phyloP scores from a whole-genome alignment of 768 basidiomycete genomes.

The Agaricus sinodeliciosus region DNA sequence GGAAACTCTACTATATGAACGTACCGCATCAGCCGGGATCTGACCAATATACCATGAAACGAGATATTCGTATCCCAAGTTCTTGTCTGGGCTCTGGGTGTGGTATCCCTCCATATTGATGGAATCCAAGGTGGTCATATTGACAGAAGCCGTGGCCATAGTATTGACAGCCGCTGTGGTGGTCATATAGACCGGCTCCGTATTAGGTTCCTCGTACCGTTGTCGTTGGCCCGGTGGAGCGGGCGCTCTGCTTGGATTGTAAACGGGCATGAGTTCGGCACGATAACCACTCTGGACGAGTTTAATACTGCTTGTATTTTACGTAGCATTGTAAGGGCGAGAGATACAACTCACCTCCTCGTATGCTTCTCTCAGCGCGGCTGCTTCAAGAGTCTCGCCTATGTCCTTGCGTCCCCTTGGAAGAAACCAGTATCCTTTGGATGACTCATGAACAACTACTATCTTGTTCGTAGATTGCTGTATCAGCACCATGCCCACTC shows the following conservation, averaged over 20 bases:
- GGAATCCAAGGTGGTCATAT: constrained; percentile 27
- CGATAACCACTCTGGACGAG: constrained; percentile 41
- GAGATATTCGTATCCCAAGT: constrained; percentile 44
- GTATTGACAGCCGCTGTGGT: constrained; percentile 22
- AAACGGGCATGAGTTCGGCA: constrained; percentile 39
- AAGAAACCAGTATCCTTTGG: constrained; percentile 43
- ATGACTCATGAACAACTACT: constrained; percentile 41
- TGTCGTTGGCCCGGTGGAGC: constrained; percentile 21
- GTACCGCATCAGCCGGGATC: constrained; percentile 45
- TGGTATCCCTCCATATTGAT: constrained; percentile 11
- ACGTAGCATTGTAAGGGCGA: neutral
- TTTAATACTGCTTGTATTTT: neutral
- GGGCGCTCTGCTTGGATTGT: constrained; percentile 35
- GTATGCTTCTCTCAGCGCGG: constrained; percentile 59
- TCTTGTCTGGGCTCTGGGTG: constrained; percentile 3
- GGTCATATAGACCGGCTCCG: constrained; percentile 41
- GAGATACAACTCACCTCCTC: constrained; percentile 45
- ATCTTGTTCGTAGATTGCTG: constrained; percentile 50
- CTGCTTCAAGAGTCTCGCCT: constrained; percentile 52
- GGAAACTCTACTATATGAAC: constrained; percentile 14
- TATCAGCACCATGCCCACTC: constrained; percentile 58
- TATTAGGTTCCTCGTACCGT: constrained; percentile 15
- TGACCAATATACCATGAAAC: constrained; percentile 50
- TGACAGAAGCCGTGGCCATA: constrained; percentile 41
- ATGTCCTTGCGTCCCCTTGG: constrained; percentile 63